These are phyloP conservation scores for Aspergillus unguis DNA, from an alignment of 2,329 filamentous ascomycete genomes.

Conservation along the genomic window DNA sequence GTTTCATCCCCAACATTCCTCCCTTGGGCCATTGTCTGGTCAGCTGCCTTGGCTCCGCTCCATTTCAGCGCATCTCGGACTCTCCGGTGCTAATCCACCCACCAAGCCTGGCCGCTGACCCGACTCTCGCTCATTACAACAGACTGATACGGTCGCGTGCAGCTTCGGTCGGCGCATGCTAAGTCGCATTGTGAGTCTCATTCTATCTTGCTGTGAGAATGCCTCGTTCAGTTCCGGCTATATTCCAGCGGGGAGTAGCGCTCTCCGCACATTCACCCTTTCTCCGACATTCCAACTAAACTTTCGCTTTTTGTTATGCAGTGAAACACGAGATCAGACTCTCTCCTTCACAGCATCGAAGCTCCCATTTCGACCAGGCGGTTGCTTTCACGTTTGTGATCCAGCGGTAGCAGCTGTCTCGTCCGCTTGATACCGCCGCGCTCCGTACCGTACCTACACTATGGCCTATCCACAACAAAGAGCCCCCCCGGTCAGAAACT, in stretches of 20 bases:
- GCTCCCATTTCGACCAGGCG: neutral
- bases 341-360: neutral
- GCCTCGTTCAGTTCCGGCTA: conserved; percentile 1
- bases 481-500: conserved; percentile 34
- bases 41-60: conserved; percentile 10
- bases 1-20: conserved; percentile 16
- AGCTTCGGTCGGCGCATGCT: conserved; percentile 6
- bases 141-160: neutral
- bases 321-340: neutral
- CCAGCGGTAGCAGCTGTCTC: neutral
- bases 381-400: neutral
- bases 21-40: conserved; percentile 11
- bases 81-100: conserved; percentile 8
- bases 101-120: conserved; percentile 15
- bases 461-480: conserved; percentile 38
- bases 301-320: neutral
- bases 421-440: neutral
- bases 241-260: conserved; percentile 7
- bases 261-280: neutral
- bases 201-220: too few relatives aligned
- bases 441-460: conserved; percentile 3
- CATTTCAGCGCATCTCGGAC: conserved; percentile 12
- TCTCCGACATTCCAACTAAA: neutral
- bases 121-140: neutral
- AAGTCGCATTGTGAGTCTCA: neutral